Evolutionary conservation across 768 basidiomycete species (phyloP), one percentile per base, ranked within the genome.

Genomic region (Rhodosporidiobolus sp.): DNA sequence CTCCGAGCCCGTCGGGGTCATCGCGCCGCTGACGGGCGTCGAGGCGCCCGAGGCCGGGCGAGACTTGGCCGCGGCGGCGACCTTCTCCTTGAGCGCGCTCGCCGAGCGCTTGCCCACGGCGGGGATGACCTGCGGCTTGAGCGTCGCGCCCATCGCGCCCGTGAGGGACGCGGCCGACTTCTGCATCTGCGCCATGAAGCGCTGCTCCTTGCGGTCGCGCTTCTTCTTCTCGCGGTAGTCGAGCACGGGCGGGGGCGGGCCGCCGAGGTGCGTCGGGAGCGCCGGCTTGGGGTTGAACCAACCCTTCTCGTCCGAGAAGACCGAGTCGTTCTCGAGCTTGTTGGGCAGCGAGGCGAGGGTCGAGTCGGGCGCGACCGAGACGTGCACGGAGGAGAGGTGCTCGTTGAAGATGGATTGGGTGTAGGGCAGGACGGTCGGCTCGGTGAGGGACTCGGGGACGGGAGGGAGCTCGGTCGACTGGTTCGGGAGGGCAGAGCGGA

Each of bases 161-260:
- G 87, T 88, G 67, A 90, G 78, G 1, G 87, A 88, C 50, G 84
- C 85, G 17, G 89, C 88, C 55, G 87, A 86, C 63, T 83, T 80
- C 63, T 87, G 87, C 66, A 90, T 76, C 20, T 77, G 81, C 45
- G 83, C 80, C 86, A 88, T 88, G 77, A 85, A 86, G 1, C 84
- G 81, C 75, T 90, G 89, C n/a, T 86, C 83, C 24, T 78, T 75
- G 24, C 81, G 79, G 56, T 86, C 80, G 59, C 76, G 79, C 73
- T 79, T 82, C 69, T 65, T 79, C 35, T 83, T 82, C 64, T 82
- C 81, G 79, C 82, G 76, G 65, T 79, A 82, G 59, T 83, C 81
- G 45, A 74, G 57, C 1, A 78, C 78, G 63, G 81, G 78, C 4
- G 77, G 59, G 12, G 80, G 79, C 24, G 83, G 82, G 2, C 87